Evolutionary conservation across 257 asterid genomes (phyloP), one percentile per base, ranked within the genome.

Genomic region (Jacaranda copaia): DNA sequence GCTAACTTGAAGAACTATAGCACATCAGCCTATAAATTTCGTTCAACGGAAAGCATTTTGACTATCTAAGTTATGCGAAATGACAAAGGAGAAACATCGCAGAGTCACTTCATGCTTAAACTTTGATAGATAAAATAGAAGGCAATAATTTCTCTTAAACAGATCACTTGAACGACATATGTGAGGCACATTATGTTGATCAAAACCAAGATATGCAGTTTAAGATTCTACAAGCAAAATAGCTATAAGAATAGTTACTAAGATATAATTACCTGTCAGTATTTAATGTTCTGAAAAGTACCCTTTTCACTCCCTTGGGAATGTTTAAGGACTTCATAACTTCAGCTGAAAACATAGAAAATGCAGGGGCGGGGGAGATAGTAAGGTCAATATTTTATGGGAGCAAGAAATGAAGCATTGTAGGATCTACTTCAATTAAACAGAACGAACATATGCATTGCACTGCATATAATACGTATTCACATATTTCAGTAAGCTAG

Each of bases 271-370:
- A 92, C 99, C 99, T 96, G 93, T 96, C 99, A 0, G 97, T 89
- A 85, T 96, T 96, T 14, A 93, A 86, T 45, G 99, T 96, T 82
- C 98, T 84, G 87, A 96, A 96, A 71, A 96, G 90, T 52, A 96
- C 98, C 78, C 99, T 91, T 81, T 70, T 90, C 62, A 93, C 96
- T 72, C 99, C 99, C 86, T 75, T 88, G 5, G 99, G 99, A 40
- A 96, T 93, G 84, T 88, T 66, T 45, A 93, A 86, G 70, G 97
- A 90, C 88, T 90, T 87, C 99, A 96, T 90, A 36, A 86, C 97
- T 63, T 91, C 94, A 82, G 97, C 99, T 95, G 88, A 82, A 81
- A 70, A 52, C 56, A 71, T 5, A 32, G 12, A 56, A 74, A 69
- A 57, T 11, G 8, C n/a, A 36, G 15, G 68, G 62, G 32, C 32